These are phyloP conservation scores for Cichorium intybus DNA, from an alignment of 140 eudicot genomes.

Conservation along the genomic window DNA sequence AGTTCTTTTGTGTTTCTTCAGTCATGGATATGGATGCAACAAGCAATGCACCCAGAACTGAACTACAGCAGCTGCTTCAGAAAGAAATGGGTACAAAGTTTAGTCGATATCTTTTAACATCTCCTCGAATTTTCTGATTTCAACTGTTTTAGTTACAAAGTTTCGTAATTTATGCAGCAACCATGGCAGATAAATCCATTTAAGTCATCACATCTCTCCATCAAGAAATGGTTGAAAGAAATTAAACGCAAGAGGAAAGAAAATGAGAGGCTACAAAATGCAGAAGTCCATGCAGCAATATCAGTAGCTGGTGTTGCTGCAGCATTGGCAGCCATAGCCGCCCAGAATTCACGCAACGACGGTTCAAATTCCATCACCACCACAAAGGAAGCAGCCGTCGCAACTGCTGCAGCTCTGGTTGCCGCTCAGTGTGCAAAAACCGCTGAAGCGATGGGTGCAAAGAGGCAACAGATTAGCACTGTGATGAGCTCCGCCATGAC, in stretches of 20 bases:
- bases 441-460: conserved; percentile 92
- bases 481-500: conserved; percentile 74
- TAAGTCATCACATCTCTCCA: conserved; percentile 44
- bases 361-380: conserved; percentile 17
- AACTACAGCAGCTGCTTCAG: conserved; percentile 70
- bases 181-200: conserved; percentile 69
- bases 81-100: conserved; percentile 67
- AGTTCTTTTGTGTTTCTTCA: conserved; percentile 16
- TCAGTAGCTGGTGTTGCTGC: conserved; percentile 97
- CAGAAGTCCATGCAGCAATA: conserved; percentile 91
- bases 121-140: neutral
- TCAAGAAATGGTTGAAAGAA: conserved; percentile 90
- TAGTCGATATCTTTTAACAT: neutral
- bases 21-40: conserved; percentile 99
- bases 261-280: conserved; percentile 72
- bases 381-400: conserved; percentile 65
- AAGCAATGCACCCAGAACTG: conserved; percentile 99
- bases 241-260: conserved; percentile 77
- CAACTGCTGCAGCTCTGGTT: conserved; percentile 80
- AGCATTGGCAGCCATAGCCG: conserved; percentile 90
- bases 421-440: conserved; percentile 92
- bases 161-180: conserved; percentile 37
- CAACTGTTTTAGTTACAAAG: neutral
- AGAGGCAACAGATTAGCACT: conserved; percentile 58
- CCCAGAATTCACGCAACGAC: conserved; percentile 41